Evolutionary conservation across 2,329 filamentous ascomycete genomes (phyloP), one percentile per base, ranked within the genome.

Genomic region (Neopestalotiopsis rosae): DNA sequence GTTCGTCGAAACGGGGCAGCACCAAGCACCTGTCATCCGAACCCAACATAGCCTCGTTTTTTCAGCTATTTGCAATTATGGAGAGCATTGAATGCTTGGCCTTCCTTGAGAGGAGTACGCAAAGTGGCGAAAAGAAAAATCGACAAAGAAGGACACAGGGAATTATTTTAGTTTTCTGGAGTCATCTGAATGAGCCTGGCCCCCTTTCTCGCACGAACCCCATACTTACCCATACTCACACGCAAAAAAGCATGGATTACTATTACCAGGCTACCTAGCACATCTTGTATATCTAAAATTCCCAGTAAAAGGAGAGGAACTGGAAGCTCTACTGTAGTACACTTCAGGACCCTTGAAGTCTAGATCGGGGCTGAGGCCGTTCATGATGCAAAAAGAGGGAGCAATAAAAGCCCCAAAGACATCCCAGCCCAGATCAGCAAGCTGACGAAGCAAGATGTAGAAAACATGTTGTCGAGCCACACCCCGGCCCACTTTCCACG

Each of bases 401-500:
- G 1, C 6, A 38, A 38, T 10, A 38, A 38, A 5, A 38, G 34
- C 34, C 34, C 34, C 34, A 38, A 38, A 38, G 24, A 28, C 3
- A 38, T 38, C 34, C 34, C 34, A 6, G n/a, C 14, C 45, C 45
- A 20, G n/a, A 17, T 34, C 59, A 62, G 59, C 59, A 40, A 38
- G 59, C 30, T 62, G 59, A 62, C 59, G 59, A 62, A 62, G 20
- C 59, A 38, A 62, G 24, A 13, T 40, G 59, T 20, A 62, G 59
- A 62, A 28, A 28, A 34, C 34, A 34, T 34, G 59, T 58, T 24
- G 63, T 58, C 45, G 34, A 56, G 68, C 66, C 61, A 65, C 66
- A 28, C 34, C 34, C 62, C 68, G 68, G 68, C 64, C 68, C 68
- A 69, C 68, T 69, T 62, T 56, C 63, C 64, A 63, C 64, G 68